Conservation (phyloP, 1,284 basidiomycete genomes). For the Puccinia triticina region DNA sequence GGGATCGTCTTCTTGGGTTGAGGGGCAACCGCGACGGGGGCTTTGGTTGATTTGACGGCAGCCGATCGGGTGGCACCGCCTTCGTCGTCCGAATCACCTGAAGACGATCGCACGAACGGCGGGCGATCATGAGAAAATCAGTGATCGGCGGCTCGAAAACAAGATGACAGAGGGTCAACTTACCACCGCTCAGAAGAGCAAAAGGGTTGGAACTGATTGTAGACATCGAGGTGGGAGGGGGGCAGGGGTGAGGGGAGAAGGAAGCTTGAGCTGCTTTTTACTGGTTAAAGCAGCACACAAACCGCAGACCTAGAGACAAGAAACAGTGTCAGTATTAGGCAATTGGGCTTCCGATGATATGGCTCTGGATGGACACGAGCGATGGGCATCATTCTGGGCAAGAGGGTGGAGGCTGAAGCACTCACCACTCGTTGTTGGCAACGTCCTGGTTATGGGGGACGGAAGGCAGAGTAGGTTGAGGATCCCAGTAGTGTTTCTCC, state of each 20-base stretch:
- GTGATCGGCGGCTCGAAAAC: background rate
- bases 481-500: background rate
- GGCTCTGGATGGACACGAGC: no score
- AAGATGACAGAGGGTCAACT: background rate
- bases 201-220: constrained; percentile 49
- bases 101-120: background rate
- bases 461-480: background rate
- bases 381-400: background rate
- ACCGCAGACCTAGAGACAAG: constrained; percentile 35
- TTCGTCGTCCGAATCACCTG: constrained; percentile 51
- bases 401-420: background rate
- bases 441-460: background rate
- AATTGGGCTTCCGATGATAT: no score
- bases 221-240: constrained; percentile 27
- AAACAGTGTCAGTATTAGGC: background rate
- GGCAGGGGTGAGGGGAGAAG: constrained; percentile 11
- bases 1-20: constrained; percentile 41
- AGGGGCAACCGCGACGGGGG: constrained; percentile 21
- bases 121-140: background rate
- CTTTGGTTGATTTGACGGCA: constrained; percentile 28
- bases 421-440: constrained; percentile 29
- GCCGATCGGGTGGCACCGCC: constrained; percentile 15
- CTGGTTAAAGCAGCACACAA: constrained; percentile 52
- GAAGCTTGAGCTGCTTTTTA: constrained; percentile 50
- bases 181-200: constrained; percentile 50